Conservation (phyloP, 2,329 filamentous ascomycete genomes). For the Colletotrichum orbiculare region DNA sequence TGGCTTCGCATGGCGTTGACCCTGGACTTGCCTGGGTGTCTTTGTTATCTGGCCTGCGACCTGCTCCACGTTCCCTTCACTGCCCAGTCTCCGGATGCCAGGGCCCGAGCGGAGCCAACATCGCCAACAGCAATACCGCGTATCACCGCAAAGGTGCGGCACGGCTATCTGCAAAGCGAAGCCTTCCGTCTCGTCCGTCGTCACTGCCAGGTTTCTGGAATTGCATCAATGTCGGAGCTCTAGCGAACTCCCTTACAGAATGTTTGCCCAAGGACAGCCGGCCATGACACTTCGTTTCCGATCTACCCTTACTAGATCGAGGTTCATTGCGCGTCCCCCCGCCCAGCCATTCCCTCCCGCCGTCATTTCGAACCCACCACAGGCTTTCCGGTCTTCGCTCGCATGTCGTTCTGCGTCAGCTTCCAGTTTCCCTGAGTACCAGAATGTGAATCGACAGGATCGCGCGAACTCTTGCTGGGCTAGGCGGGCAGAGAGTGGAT, state of each 20-base stretch:
- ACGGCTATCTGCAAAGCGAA: slow-evolving; percentile 16
- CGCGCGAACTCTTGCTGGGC: slow-evolving; percentile 21
- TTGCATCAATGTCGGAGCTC: slow-evolving; percentile 8
- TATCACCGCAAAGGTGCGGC: slow-evolving; percentile 10
- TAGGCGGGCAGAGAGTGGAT: slow-evolving; percentile 18
- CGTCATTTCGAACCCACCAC: slow-evolving; percentile 29
- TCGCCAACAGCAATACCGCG: slow-evolving; percentile 3
- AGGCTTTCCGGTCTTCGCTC: slow-evolving; percentile 18
- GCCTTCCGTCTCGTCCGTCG: slow-evolving; percentile 1
- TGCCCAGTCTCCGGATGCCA: slow-evolving; percentile 1
- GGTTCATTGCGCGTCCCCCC: slow-evolving; percentile 31
- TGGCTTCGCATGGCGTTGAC: slow-evolving; percentile 29
- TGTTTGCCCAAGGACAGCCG: too few species aligned
- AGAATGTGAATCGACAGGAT: slow-evolving; percentile 9
- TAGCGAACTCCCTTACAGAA: slow-evolving; percentile 16
- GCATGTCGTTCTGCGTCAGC: too few species aligned
- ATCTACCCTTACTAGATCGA: slow-evolving; percentile 30
- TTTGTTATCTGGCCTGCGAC: neutral
- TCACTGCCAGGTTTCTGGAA: slow-evolving; percentile 21
- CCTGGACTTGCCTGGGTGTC: neutral
- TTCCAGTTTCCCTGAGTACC: slow-evolving; percentile 4
- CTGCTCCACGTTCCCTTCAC: neutral
- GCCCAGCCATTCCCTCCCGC: slow-evolving; percentile 18
- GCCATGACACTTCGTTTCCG: slow-evolving; percentile 14
- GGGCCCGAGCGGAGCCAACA: slow-evolving; percentile 9